phyloP scores from a whole-genome alignment of 1,284 basidiomycete species.

The Ceratobasidium sp. region DNA sequence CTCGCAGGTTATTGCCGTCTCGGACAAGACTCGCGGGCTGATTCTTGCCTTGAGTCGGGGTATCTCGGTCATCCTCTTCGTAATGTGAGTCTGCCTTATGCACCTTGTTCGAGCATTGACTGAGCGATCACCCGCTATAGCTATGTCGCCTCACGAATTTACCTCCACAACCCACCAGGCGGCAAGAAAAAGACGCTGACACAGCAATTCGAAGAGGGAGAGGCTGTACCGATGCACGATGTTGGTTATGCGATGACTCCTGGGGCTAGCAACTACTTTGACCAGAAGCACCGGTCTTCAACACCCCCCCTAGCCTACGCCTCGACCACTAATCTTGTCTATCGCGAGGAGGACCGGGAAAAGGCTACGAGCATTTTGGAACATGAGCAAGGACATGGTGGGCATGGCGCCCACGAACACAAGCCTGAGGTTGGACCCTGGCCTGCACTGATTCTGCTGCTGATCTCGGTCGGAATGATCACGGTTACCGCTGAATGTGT shows the following conservation, averaged over 20 bases:
- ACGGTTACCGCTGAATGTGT: constrained; percentile 38
- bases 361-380: neutral
- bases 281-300: constrained; percentile 1
- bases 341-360: constrained; percentile 9
- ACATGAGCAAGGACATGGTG: constrained; percentile 3
- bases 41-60: constrained; percentile 33
- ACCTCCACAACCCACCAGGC: constrained; percentile 39
- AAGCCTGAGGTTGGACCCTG: constrained; percentile 35
- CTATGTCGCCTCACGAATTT: constrained; percentile 37
- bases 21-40: constrained; percentile 22
- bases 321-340: neutral
- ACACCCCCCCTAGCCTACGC: constrained; percentile 6
- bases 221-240: constrained; percentile 15
- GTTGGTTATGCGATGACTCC: constrained; percentile 16
- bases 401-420: constrained; percentile 4
- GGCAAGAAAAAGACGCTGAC: neutral
- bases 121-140: neutral
- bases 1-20: constrained; percentile 18
- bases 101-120: neutral
- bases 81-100: constrained; percentile 23
- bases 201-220: constrained; percentile 15
- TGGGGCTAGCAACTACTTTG: neutral
- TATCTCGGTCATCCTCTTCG: constrained; percentile 36
- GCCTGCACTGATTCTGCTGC: constrained; percentile 18
- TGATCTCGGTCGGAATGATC: constrained; percentile 15